Percentiles rank a stretch among this genome's conserved stretches.
Conservation (phyloP, 2,329 filamentous ascomycete species). For the Aspergillus ochraceoroseus region DNA sequence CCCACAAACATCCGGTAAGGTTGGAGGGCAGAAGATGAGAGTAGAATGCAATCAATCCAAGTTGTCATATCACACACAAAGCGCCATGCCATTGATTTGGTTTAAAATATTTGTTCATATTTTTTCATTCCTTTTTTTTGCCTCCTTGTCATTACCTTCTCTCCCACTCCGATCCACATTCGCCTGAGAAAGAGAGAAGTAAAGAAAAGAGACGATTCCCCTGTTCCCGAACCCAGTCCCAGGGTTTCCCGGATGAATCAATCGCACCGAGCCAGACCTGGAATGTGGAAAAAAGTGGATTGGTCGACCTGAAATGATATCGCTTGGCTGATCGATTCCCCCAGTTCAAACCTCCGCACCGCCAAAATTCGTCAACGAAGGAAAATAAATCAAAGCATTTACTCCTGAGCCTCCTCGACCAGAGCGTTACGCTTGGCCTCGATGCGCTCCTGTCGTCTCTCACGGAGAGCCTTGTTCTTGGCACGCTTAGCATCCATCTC, state of each 20-base stretch:
- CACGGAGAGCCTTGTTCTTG: slow-evolving; percentile 99
- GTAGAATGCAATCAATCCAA: slow-evolving; percentile 18
- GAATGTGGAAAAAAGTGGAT: slow-evolving; percentile 23
- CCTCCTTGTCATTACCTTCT: slow-evolving; percentile 13
- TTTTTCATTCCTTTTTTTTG: slow-evolving; percentile 19
- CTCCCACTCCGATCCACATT: slow-evolving; percentile 11
- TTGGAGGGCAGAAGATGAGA: slow-evolving; percentile 7
- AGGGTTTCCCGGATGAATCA: slow-evolving; percentile 21
- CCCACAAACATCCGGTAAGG: background rate
- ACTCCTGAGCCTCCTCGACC: slow-evolving; percentile 61
- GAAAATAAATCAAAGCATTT: slow-evolving; percentile 26
- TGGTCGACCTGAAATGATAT: slow-evolving; percentile 28
- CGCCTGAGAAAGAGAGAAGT: slow-evolving; percentile 16
- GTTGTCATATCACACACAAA: slow-evolving; percentile 27
- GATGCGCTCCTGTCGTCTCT: slow-evolving; percentile 93
- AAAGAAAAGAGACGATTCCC: slow-evolving; percentile 16
- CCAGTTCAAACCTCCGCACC: slow-evolving; percentile 36
- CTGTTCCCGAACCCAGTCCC: slow-evolving; percentile 20
- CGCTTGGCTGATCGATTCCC: slow-evolving; percentile 30
- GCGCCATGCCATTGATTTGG: slow-evolving; percentile 28
- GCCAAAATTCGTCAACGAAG: slow-evolving; percentile 34
- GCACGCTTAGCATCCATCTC: slow-evolving; percentile 99
- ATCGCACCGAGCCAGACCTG: slow-evolving; percentile 23
- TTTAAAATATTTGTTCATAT: slow-evolving; percentile 22
- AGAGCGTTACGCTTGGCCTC: slow-evolving; percentile 84